Evolutionary conservation across 768 basidiomycete species (phyloP), one percentile per base, ranked within the genome.

Genomic region (Dioszegia crocea): DNA sequence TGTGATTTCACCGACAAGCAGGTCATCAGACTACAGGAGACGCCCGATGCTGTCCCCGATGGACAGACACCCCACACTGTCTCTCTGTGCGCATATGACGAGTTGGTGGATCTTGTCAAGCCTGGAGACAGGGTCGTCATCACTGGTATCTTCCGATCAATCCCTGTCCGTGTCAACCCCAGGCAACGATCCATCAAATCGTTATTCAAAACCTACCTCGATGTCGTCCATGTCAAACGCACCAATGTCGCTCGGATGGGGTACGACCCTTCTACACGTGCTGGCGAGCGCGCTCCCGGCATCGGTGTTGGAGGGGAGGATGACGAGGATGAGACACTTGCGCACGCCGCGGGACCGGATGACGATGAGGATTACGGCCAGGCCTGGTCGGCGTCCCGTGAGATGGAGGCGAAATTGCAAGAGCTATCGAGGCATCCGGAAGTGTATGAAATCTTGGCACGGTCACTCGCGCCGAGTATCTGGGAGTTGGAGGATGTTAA

Each of bases 401-500:
- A 91, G 73, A 81, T 91, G 70, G 92, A 98, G 75, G 82, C 83
- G 62, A 87, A 85, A 68, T 78, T 98, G 33, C 79, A 82, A 48
- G 84, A 87, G 38, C 82, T 96, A 29, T 88, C 88, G 67, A 77
- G 82, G 62, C 78, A 84, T 56, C 84, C 84, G 17, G 92, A 96
- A 75, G 80, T 98, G 27, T 98, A 98, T 74, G 89, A 91, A 1
- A 79, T 89, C 26, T 81, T 98, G 4, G 80, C 92, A 8, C 81
- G 87, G 17, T 90, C 88, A 1, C 82, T 99, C 56, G 94, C 93
- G 1, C 96, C 96, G 16, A 88, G 86, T 31, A 96, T 99, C 64
- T 98, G 90, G 86, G 89, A 91, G 76, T 88, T 98, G 89, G 93
- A 98, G 24, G 96, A 99, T 73, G 91, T 98, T 59, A 99, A 99